phyloP scores from a whole-genome alignment of 2,329 filamentous ascomycete genomes.

The Apiospora koreana region DNA sequence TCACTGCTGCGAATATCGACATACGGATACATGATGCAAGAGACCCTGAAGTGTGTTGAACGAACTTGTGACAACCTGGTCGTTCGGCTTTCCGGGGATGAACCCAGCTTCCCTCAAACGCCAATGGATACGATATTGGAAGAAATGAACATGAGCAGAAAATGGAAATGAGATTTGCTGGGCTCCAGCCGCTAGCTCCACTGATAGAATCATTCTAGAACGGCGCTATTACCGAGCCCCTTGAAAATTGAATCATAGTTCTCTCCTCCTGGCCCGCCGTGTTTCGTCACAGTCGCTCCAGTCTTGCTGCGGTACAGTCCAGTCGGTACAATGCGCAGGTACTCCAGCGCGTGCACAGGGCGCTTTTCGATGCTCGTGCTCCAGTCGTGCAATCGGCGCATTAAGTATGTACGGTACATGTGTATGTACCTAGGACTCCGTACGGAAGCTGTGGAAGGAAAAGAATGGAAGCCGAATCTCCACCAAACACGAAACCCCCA shows the following conservation, averaged over 20 bases:
- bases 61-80: not conserved
- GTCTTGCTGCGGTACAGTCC: not conserved
- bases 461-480: slow-evolving; percentile 5
- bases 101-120: not conserved
- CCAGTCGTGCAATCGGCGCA: not conserved
- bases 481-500: slow-evolving; percentile 6
- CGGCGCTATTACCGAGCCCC: slow-evolving; percentile 1
- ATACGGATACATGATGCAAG: not conserved
- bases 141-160: not conserved
- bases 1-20: not conserved
- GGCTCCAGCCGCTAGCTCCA: slow-evolving; percentile 3
- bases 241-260: slow-evolving; percentile 9
- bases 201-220: slow-evolving; percentile 9
- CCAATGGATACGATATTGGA: not conserved
- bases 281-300: slow-evolving; percentile 6
- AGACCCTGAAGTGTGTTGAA: not conserved
- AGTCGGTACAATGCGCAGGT: not conserved
- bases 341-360: not conserved
- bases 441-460: not conserved
- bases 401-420: not conserved
- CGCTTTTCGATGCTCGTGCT: not conserved
- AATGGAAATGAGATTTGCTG: slow-evolving; percentile 3
- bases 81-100: slow-evolving; percentile 1
- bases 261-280: not conserved
- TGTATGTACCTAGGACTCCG: not conserved